Conservation (phyloP, 345 rosid genomes). For the Eutrema japonicum region DNA sequence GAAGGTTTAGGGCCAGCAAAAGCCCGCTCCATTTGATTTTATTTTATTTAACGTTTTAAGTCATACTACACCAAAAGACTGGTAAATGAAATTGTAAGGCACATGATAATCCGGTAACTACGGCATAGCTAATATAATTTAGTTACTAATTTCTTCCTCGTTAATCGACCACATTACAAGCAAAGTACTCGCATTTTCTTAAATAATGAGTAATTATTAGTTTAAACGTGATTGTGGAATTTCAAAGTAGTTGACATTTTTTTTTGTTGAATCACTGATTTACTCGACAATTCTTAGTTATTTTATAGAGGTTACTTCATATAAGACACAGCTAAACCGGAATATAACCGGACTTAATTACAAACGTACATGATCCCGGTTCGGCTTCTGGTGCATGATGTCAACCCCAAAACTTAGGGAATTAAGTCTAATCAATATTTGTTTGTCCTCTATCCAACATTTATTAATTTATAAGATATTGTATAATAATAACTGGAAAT, state of each 20-base stretch:
- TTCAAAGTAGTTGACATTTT: background rate
- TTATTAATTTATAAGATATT: background rate
- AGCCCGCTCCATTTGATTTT: too few relatives aligned
- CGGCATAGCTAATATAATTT: background rate
- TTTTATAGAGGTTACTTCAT: background rate
- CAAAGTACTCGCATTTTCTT: background rate
- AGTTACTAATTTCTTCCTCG: slow-evolving; percentile 1
- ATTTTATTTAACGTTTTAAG: too few relatives aligned
- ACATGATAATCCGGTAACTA: slow-evolving; percentile 9
- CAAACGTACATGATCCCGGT: background rate
- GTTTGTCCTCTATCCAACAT: background rate
- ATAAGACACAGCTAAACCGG: background rate
- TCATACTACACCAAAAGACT: too few relatives aligned
- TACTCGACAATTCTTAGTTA: background rate
- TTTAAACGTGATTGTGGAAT: background rate
- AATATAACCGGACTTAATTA: background rate
- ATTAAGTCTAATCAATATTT: background rate
- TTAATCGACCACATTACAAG: background rate
- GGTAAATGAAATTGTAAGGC: background rate
- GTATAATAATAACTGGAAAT: background rate
- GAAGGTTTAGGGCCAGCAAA: too few relatives aligned
- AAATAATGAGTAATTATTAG: too few relatives aligned
- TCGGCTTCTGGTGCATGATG: background rate
- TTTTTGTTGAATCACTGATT: background rate
- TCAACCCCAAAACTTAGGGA: slow-evolving; percentile 5